These are phyloP conservation scores for Diaporthe capsici DNA, from an alignment of 2,329 filamentous ascomycete genomes.

Conservation along the genomic window DNA sequence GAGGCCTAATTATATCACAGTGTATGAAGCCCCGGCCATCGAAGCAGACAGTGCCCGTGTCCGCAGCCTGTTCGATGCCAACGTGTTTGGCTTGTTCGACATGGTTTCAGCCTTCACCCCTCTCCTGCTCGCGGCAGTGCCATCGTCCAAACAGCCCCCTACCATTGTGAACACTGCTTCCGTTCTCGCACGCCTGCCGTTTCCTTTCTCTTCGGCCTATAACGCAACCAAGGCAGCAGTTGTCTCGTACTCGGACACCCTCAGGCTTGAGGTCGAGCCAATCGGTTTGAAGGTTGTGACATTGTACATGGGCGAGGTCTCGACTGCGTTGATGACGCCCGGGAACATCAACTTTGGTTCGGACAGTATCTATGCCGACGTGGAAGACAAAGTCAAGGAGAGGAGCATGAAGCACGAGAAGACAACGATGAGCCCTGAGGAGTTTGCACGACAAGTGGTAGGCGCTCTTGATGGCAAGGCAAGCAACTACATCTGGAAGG, in stretches of 20 bases:
- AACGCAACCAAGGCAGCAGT: slow-evolving; percentile 34
- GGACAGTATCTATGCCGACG: background rate
- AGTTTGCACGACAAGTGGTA: background rate
- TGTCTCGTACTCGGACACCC: slow-evolving; percentile 31
- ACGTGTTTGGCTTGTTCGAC: slow-evolving; percentile 34
- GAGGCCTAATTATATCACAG: background rate
- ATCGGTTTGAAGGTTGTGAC: background rate
- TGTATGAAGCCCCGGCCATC: slow-evolving; percentile 31
- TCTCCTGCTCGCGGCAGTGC: slow-evolving; percentile 24
- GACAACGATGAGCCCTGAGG: background rate
- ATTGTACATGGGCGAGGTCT: slow-evolving; percentile 7
- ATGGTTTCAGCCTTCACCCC: slow-evolving; percentile 28
- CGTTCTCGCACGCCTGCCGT: slow-evolving; percentile 5
- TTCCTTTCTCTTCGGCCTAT: slow-evolving; percentile 20
- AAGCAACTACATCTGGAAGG: background rate
- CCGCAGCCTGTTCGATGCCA: slow-evolving; percentile 28
- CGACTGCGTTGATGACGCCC: background rate
- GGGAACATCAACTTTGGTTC: background rate
- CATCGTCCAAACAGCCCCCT: background rate
- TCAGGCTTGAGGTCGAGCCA: slow-evolving; percentile 1
- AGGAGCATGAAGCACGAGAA: background rate
- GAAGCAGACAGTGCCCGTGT: slow-evolving; percentile 33
- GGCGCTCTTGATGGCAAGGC: background rate
- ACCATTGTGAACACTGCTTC: slow-evolving; percentile 5
- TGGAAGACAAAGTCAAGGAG: background rate